Conservation (phyloP, 768 basidiomycete species). For the Boletus vermiculosoides region DNA sequence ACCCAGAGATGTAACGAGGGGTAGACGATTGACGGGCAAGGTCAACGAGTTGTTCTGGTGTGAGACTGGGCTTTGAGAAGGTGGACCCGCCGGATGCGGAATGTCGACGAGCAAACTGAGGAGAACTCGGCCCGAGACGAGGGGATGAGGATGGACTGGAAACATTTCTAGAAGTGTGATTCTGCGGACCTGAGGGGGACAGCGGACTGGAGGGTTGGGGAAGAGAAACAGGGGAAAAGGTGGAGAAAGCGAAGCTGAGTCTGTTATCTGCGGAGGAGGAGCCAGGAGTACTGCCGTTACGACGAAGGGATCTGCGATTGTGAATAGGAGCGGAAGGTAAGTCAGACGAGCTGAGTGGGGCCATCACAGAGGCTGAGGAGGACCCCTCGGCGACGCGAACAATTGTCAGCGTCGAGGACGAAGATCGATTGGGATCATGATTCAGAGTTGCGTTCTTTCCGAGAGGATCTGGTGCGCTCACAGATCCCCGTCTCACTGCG, state of each 20-base stretch:
- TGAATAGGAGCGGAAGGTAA: conserved; percentile 25
- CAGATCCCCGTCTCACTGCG: conserved; percentile 62
- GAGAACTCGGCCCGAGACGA: conserved; percentile 50
- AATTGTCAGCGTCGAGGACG: conserved; percentile 69
- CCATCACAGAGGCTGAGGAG: conserved; percentile 4
- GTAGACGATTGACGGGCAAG: conserved; percentile 63
- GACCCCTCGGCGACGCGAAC: conserved; percentile 54
- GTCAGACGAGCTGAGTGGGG: conserved; percentile 26
- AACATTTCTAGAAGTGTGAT: conserved; percentile 31
- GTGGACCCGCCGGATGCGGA: conserved; percentile 36
- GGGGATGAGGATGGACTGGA: conserved; percentile 41
- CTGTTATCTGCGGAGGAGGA: conserved; percentile 34
- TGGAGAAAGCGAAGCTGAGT: conserved; percentile 65
- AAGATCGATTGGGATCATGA: conserved; percentile 50
- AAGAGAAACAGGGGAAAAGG: conserved; percentile 44
- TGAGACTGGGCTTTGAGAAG: conserved; percentile 49
- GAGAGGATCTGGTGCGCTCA: conserved; percentile 66
- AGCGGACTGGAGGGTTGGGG: conserved; percentile 20
- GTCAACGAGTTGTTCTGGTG: conserved; percentile 73
- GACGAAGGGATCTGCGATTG: conserved; percentile 33
- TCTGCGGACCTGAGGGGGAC: conserved; percentile 29
- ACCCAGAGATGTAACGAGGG: conserved; percentile 31
- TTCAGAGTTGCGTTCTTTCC: conserved; percentile 54
- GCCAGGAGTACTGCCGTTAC: conserved; percentile 31
- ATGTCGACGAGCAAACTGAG: conserved; percentile 32